These are phyloP conservation scores for Eucalyptus regnans DNA, from an alignment of 345 rosid species.

Conservation along the genomic window DNA sequence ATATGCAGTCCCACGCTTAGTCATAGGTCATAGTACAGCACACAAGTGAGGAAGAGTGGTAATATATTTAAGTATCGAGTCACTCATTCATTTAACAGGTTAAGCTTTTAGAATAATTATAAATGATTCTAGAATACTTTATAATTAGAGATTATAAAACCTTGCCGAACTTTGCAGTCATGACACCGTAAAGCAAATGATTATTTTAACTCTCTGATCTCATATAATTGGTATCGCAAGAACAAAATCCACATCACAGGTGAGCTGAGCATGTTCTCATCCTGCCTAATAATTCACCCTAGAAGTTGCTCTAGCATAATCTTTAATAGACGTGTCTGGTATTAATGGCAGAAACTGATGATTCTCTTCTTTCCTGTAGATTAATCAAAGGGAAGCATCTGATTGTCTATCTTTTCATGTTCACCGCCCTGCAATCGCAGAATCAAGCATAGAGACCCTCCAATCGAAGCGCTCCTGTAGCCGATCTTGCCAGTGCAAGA, in stretches of 20 bases:
- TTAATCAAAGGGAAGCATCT: not conserved
- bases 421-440: not conserved
- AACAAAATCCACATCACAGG: not conserved
- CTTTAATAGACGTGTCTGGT: not conserved
- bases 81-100: accelerated
- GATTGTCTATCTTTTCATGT: not conserved
- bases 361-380: not conserved
- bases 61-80: not conserved
- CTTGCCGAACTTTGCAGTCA: not conserved
- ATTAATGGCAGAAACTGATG: not conserved
- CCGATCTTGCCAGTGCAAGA: not conserved
- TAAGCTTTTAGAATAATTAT: not conserved
- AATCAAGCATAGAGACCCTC: not conserved
- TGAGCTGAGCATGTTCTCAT: not conserved
- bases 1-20: not conserved
- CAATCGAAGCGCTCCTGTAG: not conserved
- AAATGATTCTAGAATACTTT: too few species aligned
- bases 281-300: not conserved
- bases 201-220: not conserved
- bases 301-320: not conserved
- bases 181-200: not conserved
- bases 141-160: not conserved
- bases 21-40: not conserved
- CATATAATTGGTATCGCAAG: not conserved
- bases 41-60: not conserved